A percentile compares a stretch with the other conserved stretches of the same genome.
These are phyloP conservation scores for Raffaelea ambrosiae DNA, from an alignment of 2,329 filamentous ascomycete species.

Conservation along the genomic window DNA sequence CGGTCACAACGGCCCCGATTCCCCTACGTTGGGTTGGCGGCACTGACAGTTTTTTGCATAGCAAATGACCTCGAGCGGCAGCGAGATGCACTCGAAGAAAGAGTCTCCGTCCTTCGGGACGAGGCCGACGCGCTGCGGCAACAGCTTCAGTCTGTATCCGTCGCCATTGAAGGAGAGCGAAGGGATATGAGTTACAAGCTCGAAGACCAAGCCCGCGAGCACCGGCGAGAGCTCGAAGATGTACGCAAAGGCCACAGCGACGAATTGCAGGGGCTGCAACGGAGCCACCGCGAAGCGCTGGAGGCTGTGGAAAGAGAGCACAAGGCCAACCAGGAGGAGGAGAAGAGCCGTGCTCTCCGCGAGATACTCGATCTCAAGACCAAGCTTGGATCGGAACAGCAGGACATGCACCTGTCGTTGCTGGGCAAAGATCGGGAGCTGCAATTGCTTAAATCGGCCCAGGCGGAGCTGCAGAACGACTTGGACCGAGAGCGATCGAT, in stretches of 20 bases:
- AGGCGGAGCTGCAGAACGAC: slow-evolving; percentile 38
- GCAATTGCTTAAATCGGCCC: slow-evolving; percentile 22
- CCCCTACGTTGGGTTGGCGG: too few relatives aligned
- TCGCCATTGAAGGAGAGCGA: slow-evolving; percentile 33
- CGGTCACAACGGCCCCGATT: too few relatives aligned
- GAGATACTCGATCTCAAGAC: slow-evolving; percentile 58
- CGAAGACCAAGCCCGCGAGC: slow-evolving; percentile 44
- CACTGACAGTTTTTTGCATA: not conserved
- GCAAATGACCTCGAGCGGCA: slow-evolving; percentile 41
- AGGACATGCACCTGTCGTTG: slow-evolving; percentile 37
- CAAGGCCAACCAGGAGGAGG: slow-evolving; percentile 57
- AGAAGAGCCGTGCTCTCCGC: slow-evolving; percentile 46
- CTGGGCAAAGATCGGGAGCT: slow-evolving; percentile 17
- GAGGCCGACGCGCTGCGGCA: slow-evolving; percentile 49
- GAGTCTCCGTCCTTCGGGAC: slow-evolving; percentile 45
- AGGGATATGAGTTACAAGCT: slow-evolving; percentile 39
- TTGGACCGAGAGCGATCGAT: slow-evolving; percentile 56
- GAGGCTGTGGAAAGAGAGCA: slow-evolving; percentile 55
- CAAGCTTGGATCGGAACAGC: slow-evolving; percentile 41
- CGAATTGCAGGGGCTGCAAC: slow-evolving; percentile 49
- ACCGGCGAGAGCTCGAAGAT: slow-evolving; percentile 48
- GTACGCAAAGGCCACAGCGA: slow-evolving; percentile 40
- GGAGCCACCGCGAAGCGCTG: slow-evolving; percentile 59
- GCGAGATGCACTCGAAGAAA: slow-evolving; percentile 35
- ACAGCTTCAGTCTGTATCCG: slow-evolving; percentile 34